Conservation (phyloP, 768 basidiomycete species). For the Thelephora aurantiotincta region DNA sequence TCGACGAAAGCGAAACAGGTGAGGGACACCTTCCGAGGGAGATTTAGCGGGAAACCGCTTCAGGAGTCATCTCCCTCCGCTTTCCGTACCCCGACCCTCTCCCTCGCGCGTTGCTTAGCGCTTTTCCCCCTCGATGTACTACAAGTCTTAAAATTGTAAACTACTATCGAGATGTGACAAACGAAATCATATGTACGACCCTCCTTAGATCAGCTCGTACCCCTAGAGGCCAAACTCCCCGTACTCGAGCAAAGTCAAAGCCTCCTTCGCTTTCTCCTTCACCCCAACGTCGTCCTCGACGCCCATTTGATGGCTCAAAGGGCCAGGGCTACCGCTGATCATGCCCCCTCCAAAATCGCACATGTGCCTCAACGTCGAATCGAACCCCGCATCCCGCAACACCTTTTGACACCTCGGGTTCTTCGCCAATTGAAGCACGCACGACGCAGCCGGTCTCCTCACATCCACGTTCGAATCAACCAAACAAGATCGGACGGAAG, state of each 20-base stretch:
- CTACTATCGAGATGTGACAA: too few relatives aligned
- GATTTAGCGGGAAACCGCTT: too few relatives aligned
- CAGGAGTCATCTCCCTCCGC: too few relatives aligned
- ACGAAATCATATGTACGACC: too few relatives aligned
- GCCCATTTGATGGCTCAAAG: slow-evolving; percentile 21
- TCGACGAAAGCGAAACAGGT: too few relatives aligned
- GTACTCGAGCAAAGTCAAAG: slow-evolving; percentile 34
- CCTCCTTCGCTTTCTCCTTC: slow-evolving; percentile 36
- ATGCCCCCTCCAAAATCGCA: slow-evolving; percentile 22
- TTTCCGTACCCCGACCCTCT: too few relatives aligned
- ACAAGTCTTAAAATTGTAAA: too few relatives aligned
- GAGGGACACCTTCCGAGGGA: too few relatives aligned
- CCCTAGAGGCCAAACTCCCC: neutral
- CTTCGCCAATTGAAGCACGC: slow-evolving; percentile 42
- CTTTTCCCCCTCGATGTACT: too few relatives aligned
- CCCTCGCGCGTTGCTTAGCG: too few relatives aligned
- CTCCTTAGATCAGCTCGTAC: neutral
- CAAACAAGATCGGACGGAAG: slow-evolving; percentile 41
- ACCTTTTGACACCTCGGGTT: slow-evolving; percentile 23
- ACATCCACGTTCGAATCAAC: slow-evolving; percentile 42
- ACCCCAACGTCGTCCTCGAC: slow-evolving; percentile 51
- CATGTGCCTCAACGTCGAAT: slow-evolving; percentile 26
- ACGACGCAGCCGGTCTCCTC: slow-evolving; percentile 44
- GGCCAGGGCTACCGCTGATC: slow-evolving; percentile 17
- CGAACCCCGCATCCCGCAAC: slow-evolving; percentile 30